Percentiles rank a stretch among this genome's conserved stretches.
Conservation (phyloP, 306 rosid species). For the Malus sylvestris region DNA sequence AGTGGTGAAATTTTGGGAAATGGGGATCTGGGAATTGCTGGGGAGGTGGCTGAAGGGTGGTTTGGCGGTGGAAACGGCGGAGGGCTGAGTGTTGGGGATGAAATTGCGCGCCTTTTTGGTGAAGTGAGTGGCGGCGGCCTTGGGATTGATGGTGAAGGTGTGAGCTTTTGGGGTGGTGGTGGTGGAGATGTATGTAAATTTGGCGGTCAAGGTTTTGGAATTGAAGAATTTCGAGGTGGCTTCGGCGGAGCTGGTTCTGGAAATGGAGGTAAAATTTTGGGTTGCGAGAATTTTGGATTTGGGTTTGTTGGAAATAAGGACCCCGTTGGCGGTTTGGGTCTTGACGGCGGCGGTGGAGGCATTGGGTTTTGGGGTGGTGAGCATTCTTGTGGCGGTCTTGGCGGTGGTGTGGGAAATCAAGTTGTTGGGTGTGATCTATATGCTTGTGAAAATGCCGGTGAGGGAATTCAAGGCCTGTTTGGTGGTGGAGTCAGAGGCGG, state of each 20-base stretch:
- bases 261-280: background rate
- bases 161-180: background rate
- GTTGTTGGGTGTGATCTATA: background rate
- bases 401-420: constrained; percentile 2
- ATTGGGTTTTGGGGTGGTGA: constrained; percentile 20
- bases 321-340: background rate
- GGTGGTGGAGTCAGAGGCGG: background rate
- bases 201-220: constrained; percentile 19
- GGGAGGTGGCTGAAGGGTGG: constrained; percentile 10
- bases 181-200: constrained; percentile 11
- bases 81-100: constrained; percentile 11
- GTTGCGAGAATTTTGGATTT: background rate
- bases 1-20: constrained; percentile 14
- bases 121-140: constrained; percentile 17
- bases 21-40: constrained; percentile 15
- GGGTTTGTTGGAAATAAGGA: background rate
- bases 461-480: background rate
- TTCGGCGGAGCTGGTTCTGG: background rate
- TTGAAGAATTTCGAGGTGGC: constrained; percentile 17
- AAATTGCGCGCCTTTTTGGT: constrained; percentile 20
- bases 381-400: constrained; percentile 8
- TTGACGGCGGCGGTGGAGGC: constrained; percentile 2
- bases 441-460: constrained; percentile 3
- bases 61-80: background rate
- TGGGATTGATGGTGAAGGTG: background rate